Conservation (phyloP, 108 stramenopile genomes). For the Cylindrotheca closterium region DNA sequence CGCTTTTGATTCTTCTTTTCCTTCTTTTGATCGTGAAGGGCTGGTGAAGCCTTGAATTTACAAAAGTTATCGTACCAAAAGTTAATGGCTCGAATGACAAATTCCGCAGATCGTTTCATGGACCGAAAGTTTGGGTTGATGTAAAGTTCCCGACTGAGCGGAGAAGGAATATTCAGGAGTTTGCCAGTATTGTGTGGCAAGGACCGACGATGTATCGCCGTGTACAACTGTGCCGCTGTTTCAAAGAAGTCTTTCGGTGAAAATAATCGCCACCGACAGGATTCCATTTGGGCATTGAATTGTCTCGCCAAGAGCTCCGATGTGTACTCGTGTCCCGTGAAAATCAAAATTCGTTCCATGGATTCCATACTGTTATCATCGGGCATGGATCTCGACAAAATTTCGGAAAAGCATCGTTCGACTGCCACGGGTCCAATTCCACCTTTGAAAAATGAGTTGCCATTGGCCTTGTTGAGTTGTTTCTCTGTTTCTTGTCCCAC, state of each 20-base stretch:
- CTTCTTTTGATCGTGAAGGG: not conserved
- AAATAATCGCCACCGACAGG: constrained; percentile 61
- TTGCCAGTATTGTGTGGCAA: constrained; percentile 63
- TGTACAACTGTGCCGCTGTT: constrained; percentile 71
- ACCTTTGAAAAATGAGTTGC: constrained; percentile 43
- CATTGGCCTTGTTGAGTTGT: constrained; percentile 40
- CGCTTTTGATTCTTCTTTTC: constrained; percentile 1
- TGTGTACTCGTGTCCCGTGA: constrained; percentile 89
- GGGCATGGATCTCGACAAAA: constrained; percentile 42
- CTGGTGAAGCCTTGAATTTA: constrained; percentile 5
- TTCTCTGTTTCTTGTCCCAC: constrained; percentile 46
- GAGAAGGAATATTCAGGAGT: constrained; percentile 55
- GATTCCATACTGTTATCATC: constrained; percentile 4
- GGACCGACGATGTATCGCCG: constrained; percentile 68
- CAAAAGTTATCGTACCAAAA: constrained; percentile 70
- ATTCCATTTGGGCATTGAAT: constrained; percentile 36
- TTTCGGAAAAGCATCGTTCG: constrained; percentile 84
- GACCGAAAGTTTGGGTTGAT: constrained; percentile 75
- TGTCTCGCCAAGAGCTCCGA: constrained; percentile 65
- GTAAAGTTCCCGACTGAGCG: constrained; percentile 53
- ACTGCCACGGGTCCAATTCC: constrained; percentile 48
- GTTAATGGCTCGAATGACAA: constrained; percentile 55
- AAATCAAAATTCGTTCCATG: constrained; percentile 46
- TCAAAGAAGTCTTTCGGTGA: constrained; percentile 71
- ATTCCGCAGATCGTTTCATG: constrained; percentile 55